phyloP scores from a whole-genome alignment of 108 stramenopile genomes.

The Chaetoceros muelleri region DNA sequence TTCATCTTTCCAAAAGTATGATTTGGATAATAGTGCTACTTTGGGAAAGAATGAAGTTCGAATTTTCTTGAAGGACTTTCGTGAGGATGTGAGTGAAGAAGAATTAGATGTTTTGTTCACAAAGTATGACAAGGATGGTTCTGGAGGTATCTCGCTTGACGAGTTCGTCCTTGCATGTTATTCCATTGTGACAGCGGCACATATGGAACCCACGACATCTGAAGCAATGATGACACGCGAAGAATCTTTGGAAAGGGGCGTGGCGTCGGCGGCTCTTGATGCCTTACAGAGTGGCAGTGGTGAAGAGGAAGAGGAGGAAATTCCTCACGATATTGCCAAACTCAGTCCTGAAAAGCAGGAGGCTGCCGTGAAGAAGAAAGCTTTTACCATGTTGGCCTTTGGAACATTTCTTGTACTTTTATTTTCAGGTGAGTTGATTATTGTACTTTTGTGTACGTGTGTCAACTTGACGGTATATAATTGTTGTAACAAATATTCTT shows the following conservation, averaged over 20 bases:
- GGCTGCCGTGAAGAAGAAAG: constrained; percentile 64
- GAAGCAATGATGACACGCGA: neutral
- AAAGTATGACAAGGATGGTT: constrained; percentile 58
- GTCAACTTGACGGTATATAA: neutral
- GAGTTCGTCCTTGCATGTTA: constrained; percentile 87
- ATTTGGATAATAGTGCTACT: constrained; percentile 48
- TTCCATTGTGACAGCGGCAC: constrained; percentile 34
- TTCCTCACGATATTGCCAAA: constrained; percentile 54
- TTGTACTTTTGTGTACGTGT: no score
- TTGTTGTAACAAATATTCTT: neutral
- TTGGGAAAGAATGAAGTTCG: constrained; percentile 68
- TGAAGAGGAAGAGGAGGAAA: constrained; percentile 70
- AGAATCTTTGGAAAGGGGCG: neutral
- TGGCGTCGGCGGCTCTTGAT: neutral
- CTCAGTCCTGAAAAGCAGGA: constrained; percentile 84
- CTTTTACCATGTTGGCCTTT: constrained; percentile 70
- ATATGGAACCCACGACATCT: neutral
- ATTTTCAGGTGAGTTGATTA: constrained; percentile 86
- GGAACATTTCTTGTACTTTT: constrained; percentile 85
- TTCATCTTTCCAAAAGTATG: constrained; percentile 81
- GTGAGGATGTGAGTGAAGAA: constrained; percentile 44
- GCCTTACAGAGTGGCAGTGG: constrained; percentile 7
- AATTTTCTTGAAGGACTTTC: constrained; percentile 71
- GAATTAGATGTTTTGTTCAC: constrained; percentile 40
- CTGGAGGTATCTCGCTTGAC: constrained; percentile 60